Evolutionary conservation across 2,329 filamentous ascomycete species (phyloP).

Genomic region (Cercospora sp.): DNA sequence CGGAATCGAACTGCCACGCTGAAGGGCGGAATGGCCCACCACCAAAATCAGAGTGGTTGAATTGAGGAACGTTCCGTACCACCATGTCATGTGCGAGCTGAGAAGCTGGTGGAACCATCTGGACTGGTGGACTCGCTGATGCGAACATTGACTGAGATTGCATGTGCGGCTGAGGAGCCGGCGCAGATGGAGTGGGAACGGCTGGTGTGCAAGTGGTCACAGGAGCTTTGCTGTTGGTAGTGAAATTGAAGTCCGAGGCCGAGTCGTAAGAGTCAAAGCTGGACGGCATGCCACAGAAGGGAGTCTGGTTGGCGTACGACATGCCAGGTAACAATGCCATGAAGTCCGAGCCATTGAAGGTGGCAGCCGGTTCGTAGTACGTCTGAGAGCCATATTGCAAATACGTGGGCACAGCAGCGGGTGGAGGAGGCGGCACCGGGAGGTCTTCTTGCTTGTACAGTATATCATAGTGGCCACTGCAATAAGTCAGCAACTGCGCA

Average conservation of each 20-base stretch:
- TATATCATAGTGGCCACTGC: constrained; percentile 86
- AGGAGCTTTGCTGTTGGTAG: constrained; percentile 27
- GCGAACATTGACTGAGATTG: constrained; percentile 33
- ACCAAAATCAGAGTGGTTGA: constrained; percentile 30
- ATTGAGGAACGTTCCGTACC: constrained; percentile 32
- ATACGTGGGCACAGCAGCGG: constrained; percentile 36
- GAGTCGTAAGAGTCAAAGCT: constrained; percentile 27
- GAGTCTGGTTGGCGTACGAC: constrained; percentile 38
- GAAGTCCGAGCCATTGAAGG: constrained; percentile 41
- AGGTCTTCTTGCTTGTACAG: constrained; percentile 70
- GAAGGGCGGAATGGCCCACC: constrained; percentile 49
- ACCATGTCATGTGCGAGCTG: constrained; percentile 36
- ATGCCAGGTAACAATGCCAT: constrained; percentile 50
- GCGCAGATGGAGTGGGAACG: constrained; percentile 30
- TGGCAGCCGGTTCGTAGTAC: constrained; percentile 32
- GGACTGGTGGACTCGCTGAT: constrained; percentile 30
- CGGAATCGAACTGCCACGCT: constrained; percentile 47
- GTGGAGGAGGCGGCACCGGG: constrained; percentile 35
- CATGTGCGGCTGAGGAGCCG: constrained; percentile 34
- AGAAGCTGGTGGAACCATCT: constrained; percentile 32
- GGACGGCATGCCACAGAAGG: constrained; percentile 25
- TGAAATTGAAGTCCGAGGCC: constrained; percentile 33
- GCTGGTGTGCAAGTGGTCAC: constrained; percentile 30
- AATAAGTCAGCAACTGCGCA: constrained; percentile 26
- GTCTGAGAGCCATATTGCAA: constrained; percentile 36